Evolutionary conservation across 2,329 filamentous ascomycete species (phyloP).

Genomic region (Microsporum canis): DNA sequence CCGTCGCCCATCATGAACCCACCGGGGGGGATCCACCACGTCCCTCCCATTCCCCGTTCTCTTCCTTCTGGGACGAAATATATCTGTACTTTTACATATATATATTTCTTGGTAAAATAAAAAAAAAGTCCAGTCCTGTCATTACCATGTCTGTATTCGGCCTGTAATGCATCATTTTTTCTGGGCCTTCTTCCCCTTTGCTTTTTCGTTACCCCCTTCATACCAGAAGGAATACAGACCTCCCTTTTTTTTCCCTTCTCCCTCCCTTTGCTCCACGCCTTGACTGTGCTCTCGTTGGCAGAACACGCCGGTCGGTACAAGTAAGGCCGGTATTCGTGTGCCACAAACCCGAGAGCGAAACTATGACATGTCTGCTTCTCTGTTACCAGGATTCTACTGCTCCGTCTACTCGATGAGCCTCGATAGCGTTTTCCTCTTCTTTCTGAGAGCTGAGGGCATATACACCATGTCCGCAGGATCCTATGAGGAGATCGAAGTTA

Average conservation of each 20-base stretch:
- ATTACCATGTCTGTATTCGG: slow-evolving; percentile 1
- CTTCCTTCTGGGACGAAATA: not conserved
- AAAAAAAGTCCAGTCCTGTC: not conserved
- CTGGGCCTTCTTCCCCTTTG: not conserved
- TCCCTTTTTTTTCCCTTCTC: not conserved
- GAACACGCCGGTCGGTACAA: slow-evolving; percentile 2
- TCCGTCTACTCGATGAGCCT: not conserved
- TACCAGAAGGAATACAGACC: not conserved
- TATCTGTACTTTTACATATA: not conserved
- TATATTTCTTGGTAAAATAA: not conserved
- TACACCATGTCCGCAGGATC: too few species aligned
- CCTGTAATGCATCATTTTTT: not conserved
- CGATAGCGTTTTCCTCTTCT: not conserved
- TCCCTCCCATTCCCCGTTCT: slow-evolving; percentile 4
- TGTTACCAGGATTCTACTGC: not conserved
- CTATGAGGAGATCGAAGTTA: too few species aligned
- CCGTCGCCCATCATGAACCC: slow-evolving; percentile 2
- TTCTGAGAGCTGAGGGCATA: not conserved
- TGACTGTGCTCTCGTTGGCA: not conserved
- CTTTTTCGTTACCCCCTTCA: not conserved
- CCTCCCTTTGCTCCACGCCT: not conserved
- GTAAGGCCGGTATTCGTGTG: slow-evolving; percentile 4
- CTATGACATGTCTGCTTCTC: not conserved
- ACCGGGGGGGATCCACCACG: not conserved
- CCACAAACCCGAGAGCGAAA: slow-evolving; percentile 2